A percentile compares a stretch with the other conserved stretches of the same genome.
phyloP scores from a whole-genome alignment of 2,329 filamentous ascomycete genomes.

The Neofusicoccum kwambonambiense region DNA sequence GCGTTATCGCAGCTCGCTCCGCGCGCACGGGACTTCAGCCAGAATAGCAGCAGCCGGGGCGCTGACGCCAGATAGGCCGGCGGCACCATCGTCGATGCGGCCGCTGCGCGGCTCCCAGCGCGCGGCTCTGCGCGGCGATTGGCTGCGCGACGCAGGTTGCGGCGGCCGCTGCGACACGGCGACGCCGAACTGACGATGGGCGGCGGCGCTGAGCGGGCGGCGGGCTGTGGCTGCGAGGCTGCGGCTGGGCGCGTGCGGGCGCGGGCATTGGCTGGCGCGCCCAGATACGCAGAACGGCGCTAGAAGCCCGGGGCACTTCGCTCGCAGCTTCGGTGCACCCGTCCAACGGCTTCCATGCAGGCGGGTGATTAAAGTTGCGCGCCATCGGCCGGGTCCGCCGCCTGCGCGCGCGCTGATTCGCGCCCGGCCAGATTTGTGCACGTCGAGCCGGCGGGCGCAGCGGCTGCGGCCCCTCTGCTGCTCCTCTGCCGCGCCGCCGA shows the following conservation, averaged over 20 bases:
- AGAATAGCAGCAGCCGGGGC: conserved; percentile 7
- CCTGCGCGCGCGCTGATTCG: not conserved
- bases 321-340: conserved; percentile 12
- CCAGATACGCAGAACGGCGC: not conserved
- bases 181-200: not conserved
- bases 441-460: conserved; percentile 4
- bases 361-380: conserved; percentile 15
- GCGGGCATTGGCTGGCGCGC: not conserved
- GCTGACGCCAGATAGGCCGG: not conserved
- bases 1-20: not conserved
- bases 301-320: conserved; percentile 14
- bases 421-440: conserved; percentile 2
- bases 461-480: conserved; percentile 6
- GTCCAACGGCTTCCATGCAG: conserved; percentile 16
- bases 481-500: not conserved
- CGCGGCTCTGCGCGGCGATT: no score
- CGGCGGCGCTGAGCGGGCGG: not conserved
- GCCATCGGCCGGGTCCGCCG: conserved; percentile 14
- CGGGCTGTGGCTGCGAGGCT: not conserved
- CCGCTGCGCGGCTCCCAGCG: not conserved
- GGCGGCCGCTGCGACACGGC: not conserved
- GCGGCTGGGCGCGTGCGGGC: not conserved
- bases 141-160: no score
- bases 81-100: not conserved
- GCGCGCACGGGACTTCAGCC: conserved; percentile 9